Conservation (phyloP, 805 yeast species). For the Maudiozyma turicensis region DNA sequence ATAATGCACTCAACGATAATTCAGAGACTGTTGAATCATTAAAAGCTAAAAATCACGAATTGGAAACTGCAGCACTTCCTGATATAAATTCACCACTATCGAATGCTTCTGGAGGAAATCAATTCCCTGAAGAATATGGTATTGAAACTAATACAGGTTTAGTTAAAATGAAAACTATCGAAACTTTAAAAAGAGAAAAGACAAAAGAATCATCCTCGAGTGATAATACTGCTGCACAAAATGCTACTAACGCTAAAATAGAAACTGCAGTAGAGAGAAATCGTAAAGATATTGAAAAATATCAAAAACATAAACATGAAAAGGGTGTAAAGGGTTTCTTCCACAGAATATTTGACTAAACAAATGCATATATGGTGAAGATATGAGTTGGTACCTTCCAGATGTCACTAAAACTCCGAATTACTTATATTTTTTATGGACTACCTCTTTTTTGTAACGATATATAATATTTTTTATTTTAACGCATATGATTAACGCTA, state of each 20-base stretch:
- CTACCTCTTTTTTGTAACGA: no score
- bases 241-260: slow-evolving; percentile 9
- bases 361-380: no score
- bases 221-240: not conserved
- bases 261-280: slow-evolving; percentile 27
- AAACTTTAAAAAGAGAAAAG: slow-evolving; percentile 39
- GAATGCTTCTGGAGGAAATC: slow-evolving; percentile 3
- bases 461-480: no score
- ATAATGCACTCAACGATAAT: slow-evolving; percentile 16
- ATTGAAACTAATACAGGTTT: slow-evolving; percentile 59
- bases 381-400: no score
- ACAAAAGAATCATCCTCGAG: slow-evolving; percentile 11
- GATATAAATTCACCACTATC: slow-evolving; percentile 18
- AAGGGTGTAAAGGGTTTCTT: slow-evolving; percentile 20
- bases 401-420: no score
- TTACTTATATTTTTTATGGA: no score
- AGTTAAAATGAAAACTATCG: slow-evolving; percentile 48
- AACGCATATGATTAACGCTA: no score
- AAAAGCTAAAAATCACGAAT: slow-evolving; percentile 9
- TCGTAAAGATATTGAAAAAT: slow-evolving; percentile 22
- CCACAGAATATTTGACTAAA: slow-evolving; percentile 15
- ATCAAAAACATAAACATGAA: slow-evolving; percentile 13
- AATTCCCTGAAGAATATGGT: slow-evolving; percentile 61
- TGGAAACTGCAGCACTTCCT: slow-evolving; percentile 9
- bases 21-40: slow-evolving; percentile 21